Conservation (phyloP, 2,329 filamentous ascomycete genomes). For the Sporothrix curviconia region DNA sequence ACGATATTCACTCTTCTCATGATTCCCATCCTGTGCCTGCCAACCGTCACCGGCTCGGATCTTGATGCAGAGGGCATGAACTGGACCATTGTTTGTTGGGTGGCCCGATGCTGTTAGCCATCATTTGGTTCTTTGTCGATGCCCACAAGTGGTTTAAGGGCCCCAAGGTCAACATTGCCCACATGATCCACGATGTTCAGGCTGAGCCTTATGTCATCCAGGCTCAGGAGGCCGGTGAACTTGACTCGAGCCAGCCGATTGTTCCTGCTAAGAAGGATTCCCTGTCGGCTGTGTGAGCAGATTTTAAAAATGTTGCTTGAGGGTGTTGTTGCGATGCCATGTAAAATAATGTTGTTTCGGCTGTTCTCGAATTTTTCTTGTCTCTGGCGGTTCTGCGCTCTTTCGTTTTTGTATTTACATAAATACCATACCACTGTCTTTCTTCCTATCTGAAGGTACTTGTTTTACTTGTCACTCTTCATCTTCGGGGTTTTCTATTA, state of each 20-base stretch:
- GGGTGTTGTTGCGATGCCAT: too few relatives aligned
- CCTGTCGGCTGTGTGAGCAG: background rate
- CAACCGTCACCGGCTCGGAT: constrained; percentile 48
- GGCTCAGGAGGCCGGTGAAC: constrained; percentile 4
- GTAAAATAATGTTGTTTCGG: too few relatives aligned
- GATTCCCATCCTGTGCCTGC: constrained; percentile 62
- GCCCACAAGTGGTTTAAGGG: constrained; percentile 65
- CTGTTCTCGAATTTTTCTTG: too few relatives aligned
- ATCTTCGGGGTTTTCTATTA: too few relatives aligned
- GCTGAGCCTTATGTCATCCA: constrained; percentile 15
- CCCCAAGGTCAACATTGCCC: constrained; percentile 59
- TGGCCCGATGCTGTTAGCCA: constrained; percentile 51
- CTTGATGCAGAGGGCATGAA: constrained; percentile 53
- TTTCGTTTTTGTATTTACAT: too few relatives aligned
- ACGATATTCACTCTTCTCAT: constrained; percentile 57
- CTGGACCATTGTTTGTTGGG: constrained; percentile 62
- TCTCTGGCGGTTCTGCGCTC: too few relatives aligned
- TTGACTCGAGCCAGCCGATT: constrained; percentile 7
- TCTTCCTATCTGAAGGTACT: too few relatives aligned
- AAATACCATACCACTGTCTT: too few relatives aligned
- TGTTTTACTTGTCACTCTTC: too few relatives aligned
- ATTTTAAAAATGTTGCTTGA: too few relatives aligned
- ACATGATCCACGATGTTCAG: constrained; percentile 18
- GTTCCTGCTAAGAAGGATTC: constrained; percentile 11
- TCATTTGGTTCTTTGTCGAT: constrained; percentile 57